Evolutionary conservation across 1,284 basidiomycete genomes (phyloP).

Genomic region (Agroathelia rolfsii): DNA sequence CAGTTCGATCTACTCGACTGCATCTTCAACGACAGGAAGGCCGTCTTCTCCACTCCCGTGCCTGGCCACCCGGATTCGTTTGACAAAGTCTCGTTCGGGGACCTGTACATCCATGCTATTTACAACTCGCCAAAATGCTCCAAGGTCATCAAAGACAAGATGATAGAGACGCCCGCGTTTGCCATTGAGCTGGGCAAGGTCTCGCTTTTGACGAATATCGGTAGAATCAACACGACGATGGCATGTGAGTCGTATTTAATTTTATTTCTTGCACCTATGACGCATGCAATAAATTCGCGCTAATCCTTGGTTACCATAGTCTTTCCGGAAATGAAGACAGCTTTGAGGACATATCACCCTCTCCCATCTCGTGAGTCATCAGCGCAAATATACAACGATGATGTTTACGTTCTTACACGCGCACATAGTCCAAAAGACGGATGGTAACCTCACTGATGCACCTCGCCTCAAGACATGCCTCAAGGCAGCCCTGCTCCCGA

Average conservation of each 20-base stretch:
- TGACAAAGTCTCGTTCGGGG: constrained; percentile 51
- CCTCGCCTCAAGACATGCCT: constrained; percentile 68
- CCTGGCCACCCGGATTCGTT: constrained; percentile 23
- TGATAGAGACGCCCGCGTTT: constrained; percentile 53
- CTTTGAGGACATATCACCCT: constrained; percentile 75
- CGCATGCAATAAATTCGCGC: neutral
- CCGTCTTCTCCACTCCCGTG: constrained; percentile 59
- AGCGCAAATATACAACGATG: too few relatives aligned
- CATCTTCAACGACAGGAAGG: constrained; percentile 49
- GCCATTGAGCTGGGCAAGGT: constrained; percentile 72
- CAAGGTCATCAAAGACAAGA: constrained; percentile 58
- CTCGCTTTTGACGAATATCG: constrained; percentile 70
- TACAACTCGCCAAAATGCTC: constrained; percentile 61
- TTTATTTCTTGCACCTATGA: constrained; percentile 3
- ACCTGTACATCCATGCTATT: constrained; percentile 69
- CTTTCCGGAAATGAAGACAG: constrained; percentile 76
- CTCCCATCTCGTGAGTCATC: constrained; percentile 66
- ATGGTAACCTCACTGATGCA: constrained; percentile 72
- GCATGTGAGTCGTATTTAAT: constrained; percentile 48
- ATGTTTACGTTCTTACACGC: too few relatives aligned
- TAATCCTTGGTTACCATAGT: constrained; percentile 30
- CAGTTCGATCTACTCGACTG: constrained; percentile 66
- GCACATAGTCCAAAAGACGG: constrained; percentile 74
- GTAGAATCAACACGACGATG: constrained; percentile 77
- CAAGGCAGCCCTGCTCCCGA: constrained; percentile 39